Evolutionary conservation across 176 grass and related monocot species (phyloP).

Genomic region (Dactylis glomerata): DNA sequence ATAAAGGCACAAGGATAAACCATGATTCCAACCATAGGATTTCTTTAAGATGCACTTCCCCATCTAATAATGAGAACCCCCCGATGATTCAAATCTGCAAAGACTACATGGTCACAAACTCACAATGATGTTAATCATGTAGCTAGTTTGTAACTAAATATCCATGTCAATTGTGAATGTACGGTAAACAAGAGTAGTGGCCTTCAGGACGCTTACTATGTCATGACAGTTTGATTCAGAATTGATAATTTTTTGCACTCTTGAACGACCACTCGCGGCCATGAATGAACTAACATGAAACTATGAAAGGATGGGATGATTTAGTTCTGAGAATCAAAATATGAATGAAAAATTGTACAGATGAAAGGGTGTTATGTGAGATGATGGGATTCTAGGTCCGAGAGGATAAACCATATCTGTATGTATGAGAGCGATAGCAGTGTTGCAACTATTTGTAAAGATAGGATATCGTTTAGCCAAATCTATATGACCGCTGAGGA

Average conservation of each 20-base stretch:
- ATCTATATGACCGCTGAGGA: neutral
- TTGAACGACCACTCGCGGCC: neutral
- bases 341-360: conserved; percentile 3
- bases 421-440: neutral
- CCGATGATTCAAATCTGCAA: conserved; percentile 23
- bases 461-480: neutral
- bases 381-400: neutral
- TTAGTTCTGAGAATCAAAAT: neutral
- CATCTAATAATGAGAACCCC: conserved; percentile 23
- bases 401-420: neutral
- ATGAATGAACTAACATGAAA: conserved; percentile 17
- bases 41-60: neutral
- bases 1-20: neutral
- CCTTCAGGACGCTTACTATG: conserved; percentile 2
- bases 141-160: neutral
- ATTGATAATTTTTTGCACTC: conserved; percentile 9
- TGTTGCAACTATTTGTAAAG: neutral
- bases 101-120: neutral
- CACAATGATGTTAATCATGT: neutral
- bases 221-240: neutral
- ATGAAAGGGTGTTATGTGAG: neutral
- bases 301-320: neutral
- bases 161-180: neutral
- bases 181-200: neutral
- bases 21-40: neutral